phyloP scores from a whole-genome alignment of 2,329 filamentous ascomycete species.

The Colletotrichum sp. region DNA sequence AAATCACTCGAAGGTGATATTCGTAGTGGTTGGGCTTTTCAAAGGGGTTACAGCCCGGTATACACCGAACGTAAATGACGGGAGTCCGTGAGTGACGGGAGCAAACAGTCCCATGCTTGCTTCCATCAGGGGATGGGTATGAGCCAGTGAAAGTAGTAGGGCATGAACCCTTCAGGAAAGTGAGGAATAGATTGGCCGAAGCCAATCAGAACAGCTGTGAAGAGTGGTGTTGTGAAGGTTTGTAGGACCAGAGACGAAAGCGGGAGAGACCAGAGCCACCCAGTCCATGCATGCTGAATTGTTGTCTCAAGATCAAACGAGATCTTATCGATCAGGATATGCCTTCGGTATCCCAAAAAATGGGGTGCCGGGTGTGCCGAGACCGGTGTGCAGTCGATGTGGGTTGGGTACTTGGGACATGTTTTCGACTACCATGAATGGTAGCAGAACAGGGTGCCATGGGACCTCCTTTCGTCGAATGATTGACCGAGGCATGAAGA shows the following conservation, averaged over 20 bases:
- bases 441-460: neutral
- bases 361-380: neutral
- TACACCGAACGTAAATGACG: neutral
- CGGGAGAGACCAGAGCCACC: accelerated
- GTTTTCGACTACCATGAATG: neutral
- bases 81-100: neutral
- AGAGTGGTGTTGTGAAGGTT: neutral
- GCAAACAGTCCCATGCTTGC: neutral
- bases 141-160: neutral
- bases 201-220: neutral
- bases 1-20: neutral
- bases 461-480: neutral
- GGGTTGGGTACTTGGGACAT: neutral
- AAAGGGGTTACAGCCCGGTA: neutral
- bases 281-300: neutral
- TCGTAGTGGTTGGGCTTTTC: neutral
- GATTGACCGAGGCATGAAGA: neutral
- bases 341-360: neutral
- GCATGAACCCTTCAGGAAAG: neutral
- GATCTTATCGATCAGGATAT: neutral
- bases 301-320: neutral
- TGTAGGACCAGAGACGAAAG: accelerated
- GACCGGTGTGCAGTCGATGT: neutral
- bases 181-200: neutral
- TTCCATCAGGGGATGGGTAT: neutral